Percentiles rank a stretch among this genome's conserved stretches.
These are phyloP conservation scores for Aspergillus proliferans DNA, from an alignment of 2,329 filamentous ascomycete species.

Conservation along the genomic window DNA sequence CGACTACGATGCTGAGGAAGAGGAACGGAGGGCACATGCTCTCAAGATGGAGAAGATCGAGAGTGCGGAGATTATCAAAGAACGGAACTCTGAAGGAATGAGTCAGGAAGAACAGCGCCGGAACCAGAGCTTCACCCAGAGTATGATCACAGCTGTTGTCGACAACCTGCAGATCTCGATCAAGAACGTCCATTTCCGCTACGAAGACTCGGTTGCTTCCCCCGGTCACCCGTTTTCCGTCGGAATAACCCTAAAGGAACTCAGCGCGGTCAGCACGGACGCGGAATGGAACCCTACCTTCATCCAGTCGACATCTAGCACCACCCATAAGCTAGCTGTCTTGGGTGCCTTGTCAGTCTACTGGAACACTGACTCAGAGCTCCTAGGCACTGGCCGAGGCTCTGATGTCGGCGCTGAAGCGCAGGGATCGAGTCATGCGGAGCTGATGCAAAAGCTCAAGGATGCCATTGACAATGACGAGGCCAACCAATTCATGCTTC, in stretches of 20 bases:
- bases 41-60: conserved; percentile 99
- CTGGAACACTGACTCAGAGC: conserved; percentile 90
- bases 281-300: conserved; percentile 93
- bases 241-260: conserved; percentile 86
- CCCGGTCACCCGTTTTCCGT: conserved; percentile 92
- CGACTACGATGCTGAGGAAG: conserved; percentile 87
- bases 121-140: conserved; percentile 95
- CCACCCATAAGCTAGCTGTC: conserved; percentile 89
- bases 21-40: conserved; percentile 76
- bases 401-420: conserved; percentile 52
- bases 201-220: conserved; percentile 93
- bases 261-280: conserved; percentile 95
- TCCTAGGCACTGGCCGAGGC: conserved; percentile 77
- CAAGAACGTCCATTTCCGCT: conserved; percentile 97
- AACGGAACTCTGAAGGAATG: conserved; percentile 85
- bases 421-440: conserved; percentile 60
- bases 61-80: conserved; percentile 88
- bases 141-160: conserved; percentile 89
- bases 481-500: conserved; percentile 88
- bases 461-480: conserved; percentile 71
- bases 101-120: conserved; percentile 94
- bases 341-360: conserved; percentile 87
- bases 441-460: conserved; percentile 71
- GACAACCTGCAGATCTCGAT: conserved; percentile 97
- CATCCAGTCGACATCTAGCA: conserved; percentile 75